phyloP scores from a whole-genome alignment of 441 rosid species.

The Corymbia citriodora region DNA sequence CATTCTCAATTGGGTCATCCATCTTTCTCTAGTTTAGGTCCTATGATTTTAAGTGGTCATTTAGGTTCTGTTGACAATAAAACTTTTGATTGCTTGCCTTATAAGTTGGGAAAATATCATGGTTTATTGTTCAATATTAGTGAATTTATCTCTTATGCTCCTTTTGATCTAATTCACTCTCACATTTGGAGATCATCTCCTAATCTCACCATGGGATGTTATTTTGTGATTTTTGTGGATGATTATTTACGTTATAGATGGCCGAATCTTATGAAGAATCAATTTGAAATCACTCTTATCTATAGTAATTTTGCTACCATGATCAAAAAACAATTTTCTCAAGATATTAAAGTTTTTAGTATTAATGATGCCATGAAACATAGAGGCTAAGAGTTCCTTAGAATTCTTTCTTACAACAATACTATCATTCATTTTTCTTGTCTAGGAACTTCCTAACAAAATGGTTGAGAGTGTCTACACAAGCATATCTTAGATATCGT shows the following conservation, averaged over 20 bases:
- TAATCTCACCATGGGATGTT: neutral
- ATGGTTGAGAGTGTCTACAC: accelerated
- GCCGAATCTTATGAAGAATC: too few relatives aligned
- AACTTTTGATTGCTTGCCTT: neutral
- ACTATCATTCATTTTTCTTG: neutral
- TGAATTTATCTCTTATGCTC: neutral
- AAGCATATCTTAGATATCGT: neutral
- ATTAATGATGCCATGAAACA: neutral
- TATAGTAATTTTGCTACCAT: neutral
- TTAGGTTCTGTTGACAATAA: neutral
- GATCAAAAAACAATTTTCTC: neutral
- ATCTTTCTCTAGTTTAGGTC: neutral
- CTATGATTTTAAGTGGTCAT: neutral
- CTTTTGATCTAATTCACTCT: neutral
- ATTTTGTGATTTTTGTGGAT: too few relatives aligned
- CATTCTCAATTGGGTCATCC: neutral
- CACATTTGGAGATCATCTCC: neutral
- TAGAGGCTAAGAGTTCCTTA: neutral
- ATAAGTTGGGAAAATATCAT: neutral
- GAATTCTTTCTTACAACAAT: neutral
- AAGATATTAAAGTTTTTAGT: neutral
- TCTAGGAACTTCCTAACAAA: neutral
- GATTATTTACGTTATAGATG: too few relatives aligned
- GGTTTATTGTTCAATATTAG: neutral
- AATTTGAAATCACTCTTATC: neutral